Percentiles rank a stretch among this genome's conserved stretches.
Evolutionary conservation across 768 basidiomycete genomes (phyloP).

Genomic region (Phaeotremella fagi): DNA sequence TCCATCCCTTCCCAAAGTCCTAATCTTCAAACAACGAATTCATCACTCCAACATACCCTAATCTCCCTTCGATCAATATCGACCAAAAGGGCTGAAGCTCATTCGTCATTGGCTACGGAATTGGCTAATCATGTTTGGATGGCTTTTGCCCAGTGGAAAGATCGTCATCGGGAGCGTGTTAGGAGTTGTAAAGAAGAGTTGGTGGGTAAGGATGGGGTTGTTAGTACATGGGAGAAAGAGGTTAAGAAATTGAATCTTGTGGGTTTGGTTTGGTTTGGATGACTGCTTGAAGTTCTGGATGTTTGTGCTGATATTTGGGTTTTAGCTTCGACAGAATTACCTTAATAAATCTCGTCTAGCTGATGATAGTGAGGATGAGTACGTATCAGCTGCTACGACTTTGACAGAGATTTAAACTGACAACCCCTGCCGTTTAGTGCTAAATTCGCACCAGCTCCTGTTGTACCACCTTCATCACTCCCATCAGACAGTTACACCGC

Average conservation of each 20-base stretch:
- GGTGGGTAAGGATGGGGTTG: conserved; percentile 68
- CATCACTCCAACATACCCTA: conserved; percentile 31
- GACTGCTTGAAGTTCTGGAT: background rate
- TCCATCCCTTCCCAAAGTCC: conserved; percentile 51
- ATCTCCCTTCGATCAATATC: conserved; percentile 33
- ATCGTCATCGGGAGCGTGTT: conserved; percentile 66
- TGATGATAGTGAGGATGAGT: conserved; percentile 94
- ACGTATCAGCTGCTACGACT: conserved; percentile 45
- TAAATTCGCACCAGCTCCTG: conserved; percentile 74
- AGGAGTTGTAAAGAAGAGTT: conserved; percentile 58
- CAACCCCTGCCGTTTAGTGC: conserved; percentile 62
- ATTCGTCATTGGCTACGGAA: conserved; percentile 67
- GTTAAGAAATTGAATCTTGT: conserved; percentile 33
- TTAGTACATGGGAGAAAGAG: conserved; percentile 53
- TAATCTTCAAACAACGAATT: conserved; percentile 16
- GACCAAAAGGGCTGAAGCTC: conserved; percentile 63
- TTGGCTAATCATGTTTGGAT: conserved; percentile 69
- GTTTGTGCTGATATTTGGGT: conserved; percentile 34
- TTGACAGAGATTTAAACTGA: background rate
- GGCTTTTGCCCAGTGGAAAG: conserved; percentile 77
- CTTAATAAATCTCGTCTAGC: conserved; percentile 71
- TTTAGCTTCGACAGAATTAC: conserved; percentile 69
- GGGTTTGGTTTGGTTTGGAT: background rate
- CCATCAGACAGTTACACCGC: conserved; percentile 71
- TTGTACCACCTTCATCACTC: conserved; percentile 7